Evolutionary conservation across 305 asterid species (phyloP).

Genomic region (Solanum hybrid): DNA sequence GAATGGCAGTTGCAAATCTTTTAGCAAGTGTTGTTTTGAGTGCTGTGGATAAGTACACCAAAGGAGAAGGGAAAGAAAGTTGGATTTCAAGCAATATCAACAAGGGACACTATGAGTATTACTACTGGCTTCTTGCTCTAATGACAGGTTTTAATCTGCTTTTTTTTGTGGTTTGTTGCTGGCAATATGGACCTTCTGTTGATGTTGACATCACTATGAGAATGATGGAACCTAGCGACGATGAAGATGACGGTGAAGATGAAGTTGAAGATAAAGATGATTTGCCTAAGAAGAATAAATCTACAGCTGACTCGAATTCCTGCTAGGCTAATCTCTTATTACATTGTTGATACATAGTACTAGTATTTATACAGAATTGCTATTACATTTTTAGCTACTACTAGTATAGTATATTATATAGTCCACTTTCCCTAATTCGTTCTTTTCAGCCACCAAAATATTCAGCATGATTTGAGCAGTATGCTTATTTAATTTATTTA

Average conservation of each 20-base stretch:
- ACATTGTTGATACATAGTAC: not conserved
- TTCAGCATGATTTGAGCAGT: not conserved
- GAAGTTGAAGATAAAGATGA: too few species aligned
- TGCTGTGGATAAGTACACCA: not conserved
- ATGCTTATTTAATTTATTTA: not conserved
- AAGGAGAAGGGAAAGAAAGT: not conserved
- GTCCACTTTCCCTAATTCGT: too few species aligned
- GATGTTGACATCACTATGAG: not conserved
- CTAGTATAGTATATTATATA: too few species aligned
- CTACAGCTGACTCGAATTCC: too few species aligned
- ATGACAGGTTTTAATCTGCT: not conserved
- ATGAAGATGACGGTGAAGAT: too few species aligned
- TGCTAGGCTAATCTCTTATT: not conserved
- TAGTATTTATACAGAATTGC: not conserved
- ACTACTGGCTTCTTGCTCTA: not conserved
- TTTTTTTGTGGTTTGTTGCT: not conserved
- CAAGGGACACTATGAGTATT: not conserved
- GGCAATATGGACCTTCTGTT: not conserved
- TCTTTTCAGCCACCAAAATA: too few species aligned
- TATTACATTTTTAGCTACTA: too few species aligned
- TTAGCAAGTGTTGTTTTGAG: not conserved
- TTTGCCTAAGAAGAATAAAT: too few species aligned
- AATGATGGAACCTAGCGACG: not conserved
- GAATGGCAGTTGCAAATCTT: not conserved
- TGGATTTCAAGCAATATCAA: not conserved